Percentiles rank a stretch among this genome's conserved stretches.
Conservation (phyloP, 179 eudicot genomes). For the Gypsophila paniculata region DNA sequence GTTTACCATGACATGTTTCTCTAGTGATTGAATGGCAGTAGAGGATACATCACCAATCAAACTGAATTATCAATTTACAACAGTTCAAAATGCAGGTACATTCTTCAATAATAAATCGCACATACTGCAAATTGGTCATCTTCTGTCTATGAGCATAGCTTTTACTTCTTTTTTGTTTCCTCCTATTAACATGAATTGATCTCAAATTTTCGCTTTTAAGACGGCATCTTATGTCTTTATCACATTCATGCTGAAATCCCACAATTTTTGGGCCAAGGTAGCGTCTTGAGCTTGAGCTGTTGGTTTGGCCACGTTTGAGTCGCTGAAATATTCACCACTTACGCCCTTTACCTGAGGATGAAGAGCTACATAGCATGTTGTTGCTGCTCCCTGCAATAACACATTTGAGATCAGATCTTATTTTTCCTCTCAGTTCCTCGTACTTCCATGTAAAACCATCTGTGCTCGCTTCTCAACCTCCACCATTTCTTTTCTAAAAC, state of each 20-base stretch:
- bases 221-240: conserved; percentile 16
- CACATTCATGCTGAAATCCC: conserved; percentile 39
- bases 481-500: not conserved
- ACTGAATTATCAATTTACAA: not conserved
- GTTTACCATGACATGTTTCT: not conserved
- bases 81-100: not conserved
- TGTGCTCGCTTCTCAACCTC: not conserved
- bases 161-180: not conserved
- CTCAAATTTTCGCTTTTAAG: not conserved
- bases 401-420: conserved; percentile 1
- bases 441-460: not conserved
- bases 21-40: not conserved
- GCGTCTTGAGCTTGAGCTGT: conserved; percentile 29
- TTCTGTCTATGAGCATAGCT: not conserved
- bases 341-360: conserved; percentile 40
- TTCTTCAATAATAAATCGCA: conserved; percentile 3
- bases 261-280: conserved; percentile 30
- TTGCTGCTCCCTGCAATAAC: conserved; percentile 39
- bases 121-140: not conserved
- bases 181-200: not conserved
- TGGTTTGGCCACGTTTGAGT: conserved; percentile 31
- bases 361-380: conserved; percentile 40
- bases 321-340: conserved; percentile 36
- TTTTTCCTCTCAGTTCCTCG: not conserved
- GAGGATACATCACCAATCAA: not conserved